A percentile compares a stretch with the other conserved stretches of the same genome.
Evolutionary conservation across 208 protist species (phyloP).

Genomic region (Leishmania arabica): DNA sequence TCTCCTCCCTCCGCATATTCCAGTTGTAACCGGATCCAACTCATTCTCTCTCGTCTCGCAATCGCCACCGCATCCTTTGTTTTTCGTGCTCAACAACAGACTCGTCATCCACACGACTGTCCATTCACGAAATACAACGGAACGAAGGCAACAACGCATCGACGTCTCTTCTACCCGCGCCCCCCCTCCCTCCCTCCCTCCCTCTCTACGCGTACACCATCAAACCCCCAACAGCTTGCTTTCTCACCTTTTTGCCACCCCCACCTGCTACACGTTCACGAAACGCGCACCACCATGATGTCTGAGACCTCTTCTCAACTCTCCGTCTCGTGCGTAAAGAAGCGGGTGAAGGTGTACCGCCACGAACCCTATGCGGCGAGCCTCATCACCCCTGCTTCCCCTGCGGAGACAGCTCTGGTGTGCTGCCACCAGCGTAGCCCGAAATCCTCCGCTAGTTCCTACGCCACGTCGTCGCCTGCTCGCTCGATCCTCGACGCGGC

Average conservation of each 20-base stretch:
- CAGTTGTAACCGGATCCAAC: not conserved
- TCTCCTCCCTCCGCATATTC: not conserved
- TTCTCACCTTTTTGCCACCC: not conserved
- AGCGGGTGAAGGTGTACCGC: conserved; percentile 40
- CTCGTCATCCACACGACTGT: not conserved
- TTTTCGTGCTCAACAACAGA: not conserved
- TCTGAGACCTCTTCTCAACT: conserved; percentile 23
- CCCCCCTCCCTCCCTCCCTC: no score
- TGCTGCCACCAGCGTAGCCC: conserved; percentile 20
- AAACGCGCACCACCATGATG: conserved; percentile 5
- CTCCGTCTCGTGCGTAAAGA: conserved; percentile 1
- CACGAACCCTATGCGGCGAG: conserved; percentile 66
- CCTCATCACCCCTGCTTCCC: conserved; percentile 34
- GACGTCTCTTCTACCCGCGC: not conserved
- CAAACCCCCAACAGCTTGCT: not conserved
- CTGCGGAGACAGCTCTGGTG: conserved; percentile 16
- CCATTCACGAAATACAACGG: not conserved
- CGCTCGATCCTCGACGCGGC: conserved; percentile 17
- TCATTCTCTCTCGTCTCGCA: not conserved
- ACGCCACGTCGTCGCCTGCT: conserved; percentile 8
- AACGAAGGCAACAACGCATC: no score
- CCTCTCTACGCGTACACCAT: not conserved
- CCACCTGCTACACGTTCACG: not conserved
- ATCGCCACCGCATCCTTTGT: not conserved
- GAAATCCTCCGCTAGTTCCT: conserved; percentile 13